Evolutionary conservation across 75 land plant species (phyloP).

Genomic region (Isoetes taiwanensis): DNA sequence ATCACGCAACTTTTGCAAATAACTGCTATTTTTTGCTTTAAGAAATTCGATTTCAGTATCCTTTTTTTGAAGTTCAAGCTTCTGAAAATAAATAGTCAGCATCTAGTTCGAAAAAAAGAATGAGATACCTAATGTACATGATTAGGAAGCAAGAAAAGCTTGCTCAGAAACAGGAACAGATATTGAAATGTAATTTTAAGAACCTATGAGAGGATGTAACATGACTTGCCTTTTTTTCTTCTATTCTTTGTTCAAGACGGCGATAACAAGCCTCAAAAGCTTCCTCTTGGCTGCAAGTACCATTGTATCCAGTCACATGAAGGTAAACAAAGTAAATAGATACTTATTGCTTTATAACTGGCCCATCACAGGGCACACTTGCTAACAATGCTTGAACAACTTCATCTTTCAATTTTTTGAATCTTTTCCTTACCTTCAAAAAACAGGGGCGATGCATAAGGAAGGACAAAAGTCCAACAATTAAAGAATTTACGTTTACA

Average conservation of each 20-base stretch:
- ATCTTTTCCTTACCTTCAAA: too few relatives aligned
- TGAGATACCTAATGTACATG: too few relatives aligned
- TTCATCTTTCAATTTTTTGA: too few relatives aligned
- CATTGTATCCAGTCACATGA: too few relatives aligned
- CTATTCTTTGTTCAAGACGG: neutral
- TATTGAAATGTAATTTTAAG: neutral
- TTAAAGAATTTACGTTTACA: too few relatives aligned
- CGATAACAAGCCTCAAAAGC: constrained; percentile 7
- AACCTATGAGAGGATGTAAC: neutral
- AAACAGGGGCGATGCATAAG: too few relatives aligned
- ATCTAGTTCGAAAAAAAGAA: constrained; percentile 1
- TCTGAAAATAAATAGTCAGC: constrained; percentile 4
- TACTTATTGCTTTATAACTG: neutral
- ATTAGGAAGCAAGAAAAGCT: neutral
- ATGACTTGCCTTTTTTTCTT: constrained; percentile 14
- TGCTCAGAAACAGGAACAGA: neutral
- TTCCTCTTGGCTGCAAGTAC: constrained; percentile 15
- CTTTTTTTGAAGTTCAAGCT: constrained; percentile 9
- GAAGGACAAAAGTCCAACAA: too few relatives aligned
- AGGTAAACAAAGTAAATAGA: neutral
- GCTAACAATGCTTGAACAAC: too few relatives aligned
- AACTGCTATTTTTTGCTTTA: constrained; percentile 15
- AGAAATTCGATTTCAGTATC: constrained; percentile 11
- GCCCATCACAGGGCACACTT: too few relatives aligned
- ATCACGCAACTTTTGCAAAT: constrained; percentile 18